Base-by-base conservation (phyloP, 352 stramenopile species). In the Peronospora farinosa region DNA sequence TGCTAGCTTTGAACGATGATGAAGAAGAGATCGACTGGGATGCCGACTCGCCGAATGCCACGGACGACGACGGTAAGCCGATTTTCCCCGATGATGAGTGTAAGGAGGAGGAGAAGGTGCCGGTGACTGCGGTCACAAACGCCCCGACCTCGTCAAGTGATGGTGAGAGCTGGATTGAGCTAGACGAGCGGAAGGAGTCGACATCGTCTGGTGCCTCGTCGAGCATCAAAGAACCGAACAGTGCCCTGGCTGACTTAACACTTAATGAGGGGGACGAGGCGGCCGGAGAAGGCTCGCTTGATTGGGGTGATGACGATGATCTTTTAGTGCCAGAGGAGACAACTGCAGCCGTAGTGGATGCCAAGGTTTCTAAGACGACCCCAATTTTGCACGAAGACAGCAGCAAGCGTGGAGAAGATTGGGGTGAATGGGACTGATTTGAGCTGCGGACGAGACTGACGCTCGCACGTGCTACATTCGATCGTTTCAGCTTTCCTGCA, bases 21-120 rank as follows among this genome's bases (percentile, higher is more conserved):
- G 77, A 88, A 44, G 74, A 88, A 36, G 77, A 86, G 39, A 81
- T 86, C 37, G 52, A 70, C 7, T 86, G 77, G 77, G 77, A 88
- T 28, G 68, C 70, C 0, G 77, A 86, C 27, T 88, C 77, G 12
- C 77, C 77, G 5, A 67, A 63, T 36, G 57, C 67, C 8, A 61
- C 78, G 27, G 68, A 78, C 4, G 60, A 57, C 19, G 52, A 61
- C 5, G 46, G 64, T 25, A 63, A 71, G 23, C 60, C 46, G 17
- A 72, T 79, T 37, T 79, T 78, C 39, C 51, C 54, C 10, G 62
- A 75, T 42, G 66, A 75, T 6, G 69, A 79, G 54, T 64, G 52
- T 0, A 76, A 77, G 43, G 67, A 83, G 38, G 57, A 64, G 19
- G 59, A 67, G 7, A 67, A 67, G 38, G 13, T 17, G 21, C 32